Evolutionary conservation across 2,329 filamentous ascomycete species (phyloP).

Genomic region (Nothophaeocryptopus gaeumannii): DNA sequence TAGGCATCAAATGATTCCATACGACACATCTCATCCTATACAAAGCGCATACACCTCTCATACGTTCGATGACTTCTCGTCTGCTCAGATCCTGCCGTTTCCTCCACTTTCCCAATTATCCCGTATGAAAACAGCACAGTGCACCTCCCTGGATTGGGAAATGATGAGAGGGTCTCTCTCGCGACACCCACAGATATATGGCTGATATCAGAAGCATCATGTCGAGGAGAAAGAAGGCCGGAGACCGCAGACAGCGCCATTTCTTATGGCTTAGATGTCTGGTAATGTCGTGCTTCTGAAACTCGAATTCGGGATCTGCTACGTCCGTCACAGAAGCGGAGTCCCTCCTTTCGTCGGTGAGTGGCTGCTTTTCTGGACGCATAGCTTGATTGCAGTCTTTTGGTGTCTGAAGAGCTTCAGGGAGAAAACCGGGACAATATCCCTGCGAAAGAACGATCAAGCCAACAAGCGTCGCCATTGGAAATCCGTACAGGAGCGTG

Average conservation of each 20-base stretch:
- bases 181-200: background rate
- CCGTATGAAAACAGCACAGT: constrained; percentile 2
- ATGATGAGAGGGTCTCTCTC: background rate
- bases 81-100: background rate
- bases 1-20: too few relatives aligned
- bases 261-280: background rate
- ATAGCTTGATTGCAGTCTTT: background rate
- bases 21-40: background rate
- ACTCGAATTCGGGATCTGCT: background rate
- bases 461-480: too few relatives aligned
- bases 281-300: background rate
- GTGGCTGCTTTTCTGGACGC: constrained; percentile 1
- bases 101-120: background rate
- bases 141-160: constrained; percentile 1
- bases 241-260: background rate
- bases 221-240: background rate
- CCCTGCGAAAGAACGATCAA: too few relatives aligned
- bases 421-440: too few relatives aligned
- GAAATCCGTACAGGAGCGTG: too few relatives aligned
- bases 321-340: background rate
- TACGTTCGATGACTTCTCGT: constrained; percentile 2
- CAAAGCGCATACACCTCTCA: background rate
- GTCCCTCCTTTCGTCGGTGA: background rate
- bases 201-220: background rate
- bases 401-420: too few relatives aligned